These are phyloP conservation scores for Wickerhamomyces sp. DNA, from an alignment of 1,139 yeast genomes.

Conservation along the genomic window DNA sequence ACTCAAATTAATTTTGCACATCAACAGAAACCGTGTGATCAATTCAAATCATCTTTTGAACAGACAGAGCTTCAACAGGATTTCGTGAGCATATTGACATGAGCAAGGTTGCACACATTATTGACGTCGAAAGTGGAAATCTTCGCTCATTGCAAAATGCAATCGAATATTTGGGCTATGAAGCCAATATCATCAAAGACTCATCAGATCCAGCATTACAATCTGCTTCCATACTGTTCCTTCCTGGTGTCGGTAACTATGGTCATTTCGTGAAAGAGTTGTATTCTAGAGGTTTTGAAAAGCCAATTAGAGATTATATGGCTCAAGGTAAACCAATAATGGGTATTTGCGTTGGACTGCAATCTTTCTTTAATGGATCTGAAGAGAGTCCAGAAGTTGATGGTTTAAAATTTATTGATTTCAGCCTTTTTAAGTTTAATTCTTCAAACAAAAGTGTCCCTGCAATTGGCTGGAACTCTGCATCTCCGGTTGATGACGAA, in stretches of 20 bases:
- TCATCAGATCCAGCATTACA: conserved; percentile 39
- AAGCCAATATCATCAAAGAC: conserved; percentile 46
- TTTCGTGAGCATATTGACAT: too few species aligned
- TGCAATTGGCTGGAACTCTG: conserved; percentile 89
- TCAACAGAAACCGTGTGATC: too few species aligned
- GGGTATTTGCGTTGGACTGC: conserved; percentile 98
- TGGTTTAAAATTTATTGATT: conserved; percentile 53
- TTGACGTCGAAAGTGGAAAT: conserved; percentile 95
- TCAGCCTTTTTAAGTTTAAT: conserved; percentile 56
- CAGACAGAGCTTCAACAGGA: too few species aligned
- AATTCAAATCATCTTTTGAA: too few species aligned
- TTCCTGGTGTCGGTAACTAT: conserved; percentile 96
- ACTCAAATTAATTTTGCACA: too few species aligned
- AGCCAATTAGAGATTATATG: conserved; percentile 63
- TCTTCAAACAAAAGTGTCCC: conserved; percentile 78
- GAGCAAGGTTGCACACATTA: conserved; percentile 73
- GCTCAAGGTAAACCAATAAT: conserved; percentile 73
- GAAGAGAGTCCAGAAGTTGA: conserved; percentile 62
- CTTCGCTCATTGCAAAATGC: conserved; percentile 87
- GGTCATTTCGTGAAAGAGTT: conserved; percentile 86
- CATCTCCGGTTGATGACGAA: conserved; percentile 25
- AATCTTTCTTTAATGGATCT: conserved; percentile 69
- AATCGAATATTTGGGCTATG: conserved; percentile 68
- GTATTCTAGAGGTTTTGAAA: conserved; percentile 54
- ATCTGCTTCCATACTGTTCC: conserved; percentile 52